phyloP scores from a whole-genome alignment of 495 filamentous ascomycete species.

The Pyrenula massariospora region DNA sequence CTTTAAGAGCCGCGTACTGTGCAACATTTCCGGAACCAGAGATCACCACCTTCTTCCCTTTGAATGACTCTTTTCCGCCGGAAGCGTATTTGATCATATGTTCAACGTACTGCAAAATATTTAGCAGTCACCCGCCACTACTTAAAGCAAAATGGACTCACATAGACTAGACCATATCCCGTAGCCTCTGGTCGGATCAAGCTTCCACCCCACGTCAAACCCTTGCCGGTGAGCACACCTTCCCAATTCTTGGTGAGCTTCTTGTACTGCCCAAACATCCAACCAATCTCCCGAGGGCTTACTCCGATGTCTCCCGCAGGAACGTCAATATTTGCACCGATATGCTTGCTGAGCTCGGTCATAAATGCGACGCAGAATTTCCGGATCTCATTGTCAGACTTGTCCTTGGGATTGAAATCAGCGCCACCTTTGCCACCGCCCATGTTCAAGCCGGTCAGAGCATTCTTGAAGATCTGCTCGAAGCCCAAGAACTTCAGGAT shows the following conservation, averaged over 20 bases:
- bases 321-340: conserved; percentile 91
- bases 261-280: conserved; percentile 92
- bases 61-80: conserved; percentile 70
- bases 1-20: conserved; percentile 94
- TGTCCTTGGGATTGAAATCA: conserved; percentile 99
- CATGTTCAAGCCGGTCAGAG: conserved; percentile 91
- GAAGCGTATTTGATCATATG: conserved; percentile 90
- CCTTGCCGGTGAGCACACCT: conserved; percentile 94
- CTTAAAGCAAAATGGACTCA: conserved; percentile 12
- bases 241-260: conserved; percentile 81
- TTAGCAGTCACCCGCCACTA: neutral
- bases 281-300: conserved; percentile 80
- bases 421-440: conserved; percentile 97
- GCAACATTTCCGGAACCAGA: conserved; percentile 97
- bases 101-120: conserved; percentile 53
- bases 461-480: conserved; percentile 99
- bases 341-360: conserved; percentile 87
- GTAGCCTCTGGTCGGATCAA: conserved; percentile 96
- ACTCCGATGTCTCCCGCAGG: conserved; percentile 94
- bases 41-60: conserved; percentile 88
- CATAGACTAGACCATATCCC: conserved; percentile 91
- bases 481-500: conserved; percentile 98
- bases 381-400: conserved; percentile 93
- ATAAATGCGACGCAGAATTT: conserved; percentile 96
- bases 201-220: conserved; percentile 80